Conservation (phyloP, 2,329 filamentous ascomycete genomes). For the Colletotrichum eleusines region DNA sequence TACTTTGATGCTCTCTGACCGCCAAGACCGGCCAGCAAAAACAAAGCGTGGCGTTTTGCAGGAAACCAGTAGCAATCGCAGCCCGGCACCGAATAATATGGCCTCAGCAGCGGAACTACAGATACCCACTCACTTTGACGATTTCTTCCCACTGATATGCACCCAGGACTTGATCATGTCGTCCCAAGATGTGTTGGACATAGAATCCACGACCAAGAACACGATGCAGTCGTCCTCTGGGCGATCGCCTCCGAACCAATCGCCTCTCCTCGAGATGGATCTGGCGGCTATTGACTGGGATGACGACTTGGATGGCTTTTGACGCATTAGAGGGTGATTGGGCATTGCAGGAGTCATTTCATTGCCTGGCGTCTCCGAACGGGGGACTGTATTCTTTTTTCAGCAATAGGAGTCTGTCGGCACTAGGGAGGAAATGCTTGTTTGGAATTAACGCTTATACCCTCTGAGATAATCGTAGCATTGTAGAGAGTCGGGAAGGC, state of each 20-base stretch:
- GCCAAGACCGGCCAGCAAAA: slow-evolving; percentile 2
- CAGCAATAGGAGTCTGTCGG: background rate
- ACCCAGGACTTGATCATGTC: slow-evolving; percentile 62
- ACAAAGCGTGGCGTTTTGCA: slow-evolving; percentile 2
- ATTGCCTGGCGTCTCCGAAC: background rate
- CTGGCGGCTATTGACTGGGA: slow-evolving; percentile 38
- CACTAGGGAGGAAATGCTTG: background rate
- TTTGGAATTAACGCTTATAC: slow-evolving; percentile 22
- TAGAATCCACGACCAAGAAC: slow-evolving; percentile 48
- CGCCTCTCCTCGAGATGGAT: slow-evolving; percentile 25
- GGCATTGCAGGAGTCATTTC: background rate
- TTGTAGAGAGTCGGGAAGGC: background rate
- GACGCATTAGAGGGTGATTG: background rate
- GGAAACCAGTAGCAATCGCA: slow-evolving; percentile 18
- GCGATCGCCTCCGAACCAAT: background rate
- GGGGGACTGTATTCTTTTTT: background rate
- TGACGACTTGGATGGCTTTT: slow-evolving; percentile 41
- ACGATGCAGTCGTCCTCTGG: slow-evolving; percentile 19
- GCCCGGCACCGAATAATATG: background rate
- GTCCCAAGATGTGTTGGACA: slow-evolving; percentile 60
- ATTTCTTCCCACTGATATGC: slow-evolving; percentile 52
- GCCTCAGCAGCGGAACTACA: background rate
- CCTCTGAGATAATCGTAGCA: slow-evolving; percentile 5
- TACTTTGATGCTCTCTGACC: too few relatives aligned
- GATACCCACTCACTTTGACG: background rate